Percentiles rank a stretch among this genome's conserved stretches.
Conservation (phyloP, 164 flowering plant species). For the Taxillus chinensis region DNA sequence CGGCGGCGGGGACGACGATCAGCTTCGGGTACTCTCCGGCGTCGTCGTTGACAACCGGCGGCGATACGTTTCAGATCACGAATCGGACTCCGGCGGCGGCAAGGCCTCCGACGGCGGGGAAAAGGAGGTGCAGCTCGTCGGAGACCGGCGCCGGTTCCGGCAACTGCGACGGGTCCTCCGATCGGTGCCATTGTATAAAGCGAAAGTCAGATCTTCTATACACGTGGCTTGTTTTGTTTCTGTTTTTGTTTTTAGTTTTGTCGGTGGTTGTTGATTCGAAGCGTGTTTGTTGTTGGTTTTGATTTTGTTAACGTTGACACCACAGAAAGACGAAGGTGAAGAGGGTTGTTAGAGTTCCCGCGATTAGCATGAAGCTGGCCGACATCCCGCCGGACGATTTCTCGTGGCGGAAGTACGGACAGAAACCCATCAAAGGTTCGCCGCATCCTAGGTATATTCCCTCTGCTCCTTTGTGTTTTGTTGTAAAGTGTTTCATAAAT, state of each 20-base stretch:
- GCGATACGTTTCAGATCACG: conserved; percentile 49
- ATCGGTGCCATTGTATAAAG: conserved; percentile 85
- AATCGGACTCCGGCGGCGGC: conserved; percentile 39
- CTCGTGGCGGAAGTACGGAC: background rate
- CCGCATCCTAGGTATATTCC: background rate
- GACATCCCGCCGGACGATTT: background rate
- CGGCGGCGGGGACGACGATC: conserved; percentile 22
- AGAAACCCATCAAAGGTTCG: background rate
- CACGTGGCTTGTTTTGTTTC: no score
- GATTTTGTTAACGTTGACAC: background rate
- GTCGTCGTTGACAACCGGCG: conserved; percentile 57
- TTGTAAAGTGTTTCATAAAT: no score
- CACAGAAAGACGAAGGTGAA: background rate
- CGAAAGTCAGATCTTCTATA: conserved; percentile 34
- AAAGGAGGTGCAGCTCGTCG: conserved; percentile 57
- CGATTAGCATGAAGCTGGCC: background rate
- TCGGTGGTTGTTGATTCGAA: no score
- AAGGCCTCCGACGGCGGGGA: conserved; percentile 50
- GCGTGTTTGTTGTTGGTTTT: background rate
- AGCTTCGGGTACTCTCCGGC: conserved; percentile 40
- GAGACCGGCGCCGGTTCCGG: conserved; percentile 50
- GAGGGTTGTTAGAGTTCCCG: background rate
- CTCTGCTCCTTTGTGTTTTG: no score
- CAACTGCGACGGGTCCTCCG: conserved; percentile 35
- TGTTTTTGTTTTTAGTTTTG: no score